A percentile compares a stretch with the other conserved stretches of the same genome.
Evolutionary conservation across 805 yeast species (phyloP).

Genomic region (Candida saitoana): DNA sequence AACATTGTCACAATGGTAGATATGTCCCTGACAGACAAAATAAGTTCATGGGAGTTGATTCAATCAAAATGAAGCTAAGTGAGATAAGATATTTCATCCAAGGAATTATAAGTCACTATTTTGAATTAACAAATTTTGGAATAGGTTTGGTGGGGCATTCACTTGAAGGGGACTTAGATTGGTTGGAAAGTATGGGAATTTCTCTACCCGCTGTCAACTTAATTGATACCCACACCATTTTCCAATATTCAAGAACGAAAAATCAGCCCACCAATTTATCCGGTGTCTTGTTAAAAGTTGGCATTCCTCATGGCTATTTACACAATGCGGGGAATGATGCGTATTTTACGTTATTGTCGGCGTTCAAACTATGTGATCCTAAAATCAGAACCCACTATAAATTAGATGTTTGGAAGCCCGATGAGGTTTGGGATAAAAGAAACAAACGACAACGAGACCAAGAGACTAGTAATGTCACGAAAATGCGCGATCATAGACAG

Average conservation of each 20-base stretch:
- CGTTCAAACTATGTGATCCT: slow-evolving; percentile 50
- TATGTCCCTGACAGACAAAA: slow-evolving; percentile 53
- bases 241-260: slow-evolving; percentile 36
- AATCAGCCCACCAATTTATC: slow-evolving; percentile 37
- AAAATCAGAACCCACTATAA: slow-evolving; percentile 15
- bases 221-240: slow-evolving; percentile 49
- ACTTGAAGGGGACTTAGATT: slow-evolving; percentile 51
- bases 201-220: slow-evolving; percentile 32
- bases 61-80: slow-evolving; percentile 35
- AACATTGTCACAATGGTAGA: slow-evolving; percentile 42
- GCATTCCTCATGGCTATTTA: slow-evolving; percentile 52
- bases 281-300: slow-evolving; percentile 40
- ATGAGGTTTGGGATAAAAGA: slow-evolving; percentile 3
- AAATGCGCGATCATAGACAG: no score
- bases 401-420: slow-evolving; percentile 1
- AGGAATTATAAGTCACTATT: slow-evolving; percentile 39
- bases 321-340: slow-evolving; percentile 76
- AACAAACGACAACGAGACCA: background rate
- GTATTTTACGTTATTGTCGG: slow-evolving; percentile 50
- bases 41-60: slow-evolving; percentile 48
- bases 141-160: slow-evolving; percentile 54
- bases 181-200: slow-evolving; percentile 47
- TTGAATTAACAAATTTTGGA: slow-evolving; percentile 10
- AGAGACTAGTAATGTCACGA: background rate
- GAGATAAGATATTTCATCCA: slow-evolving; percentile 41